Percentiles rank a stretch among this genome's conserved stretches.
Evolutionary conservation across 305 asterid genomes (phyloP).

Genomic region (Euphrasia arctica): DNA sequence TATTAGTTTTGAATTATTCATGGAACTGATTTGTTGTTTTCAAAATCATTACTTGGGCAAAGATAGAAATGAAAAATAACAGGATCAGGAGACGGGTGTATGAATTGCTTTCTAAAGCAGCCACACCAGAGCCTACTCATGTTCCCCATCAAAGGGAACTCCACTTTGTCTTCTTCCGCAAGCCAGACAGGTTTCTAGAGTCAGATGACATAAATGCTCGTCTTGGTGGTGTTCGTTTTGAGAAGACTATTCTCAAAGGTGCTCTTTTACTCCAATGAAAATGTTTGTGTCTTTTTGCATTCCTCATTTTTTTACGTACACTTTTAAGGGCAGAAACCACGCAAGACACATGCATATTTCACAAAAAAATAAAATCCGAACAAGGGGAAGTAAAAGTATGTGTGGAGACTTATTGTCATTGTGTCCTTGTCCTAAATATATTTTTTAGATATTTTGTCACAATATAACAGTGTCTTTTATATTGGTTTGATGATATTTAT

Average conservation of each 20-base stretch:
- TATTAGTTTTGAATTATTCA: constrained; percentile 12
- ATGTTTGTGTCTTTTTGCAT: neutral
- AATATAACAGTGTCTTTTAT: neutral
- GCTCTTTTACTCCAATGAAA: constrained; percentile 7
- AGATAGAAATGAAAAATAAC: constrained; percentile 84
- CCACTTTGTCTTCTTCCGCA: constrained; percentile 82
- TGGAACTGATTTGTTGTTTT: constrained; percentile 30
- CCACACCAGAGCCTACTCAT: constrained; percentile 35
- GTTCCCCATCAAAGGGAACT: constrained; percentile 62
- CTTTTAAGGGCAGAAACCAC: too few species aligned
- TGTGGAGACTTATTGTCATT: too few species aligned
- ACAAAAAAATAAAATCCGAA: too few species aligned
- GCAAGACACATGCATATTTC: too few species aligned
- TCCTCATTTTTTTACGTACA: too few species aligned
- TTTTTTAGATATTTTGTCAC: neutral
- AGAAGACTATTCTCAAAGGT: constrained; percentile 79
- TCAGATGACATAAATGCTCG: constrained; percentile 46
- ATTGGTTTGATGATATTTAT: neutral
- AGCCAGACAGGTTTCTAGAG: constrained; percentile 74
- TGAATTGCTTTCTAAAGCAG: constrained; percentile 85
- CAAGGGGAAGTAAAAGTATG: too few species aligned
- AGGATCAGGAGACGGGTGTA: constrained; percentile 85
- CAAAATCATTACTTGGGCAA: constrained; percentile 38
- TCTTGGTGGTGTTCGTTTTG: constrained; percentile 68
- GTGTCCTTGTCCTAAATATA: neutral